Base-by-base conservation (phyloP, 805 yeast genomes). In the Teunomyces funiuensis region DNA sequence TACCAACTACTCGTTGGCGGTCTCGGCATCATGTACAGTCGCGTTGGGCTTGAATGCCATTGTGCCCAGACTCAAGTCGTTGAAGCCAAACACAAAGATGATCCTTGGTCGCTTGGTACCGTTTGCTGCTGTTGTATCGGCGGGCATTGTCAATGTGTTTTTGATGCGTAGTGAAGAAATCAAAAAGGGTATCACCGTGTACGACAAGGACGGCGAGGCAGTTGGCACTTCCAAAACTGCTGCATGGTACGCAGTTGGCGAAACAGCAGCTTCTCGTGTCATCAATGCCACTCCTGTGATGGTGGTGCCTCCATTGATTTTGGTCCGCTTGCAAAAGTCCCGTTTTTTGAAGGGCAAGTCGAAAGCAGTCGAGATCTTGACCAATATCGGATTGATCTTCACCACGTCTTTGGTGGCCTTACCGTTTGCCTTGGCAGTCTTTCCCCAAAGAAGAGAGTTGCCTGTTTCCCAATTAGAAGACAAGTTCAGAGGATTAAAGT, bases 61-160 rank as follows among this genome's bases (percentile, higher is more conserved):
- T 22, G 97, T 93, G n/a, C 98, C 98, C 14, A 77, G 84, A 49
- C 70, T 93, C 55, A 85, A 77, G 52, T 71, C 74, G 25, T 58
- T 93, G n/a, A 62, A 77, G n/a, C 82, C 95, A 2, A 70, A 71
- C 44, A 80, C 97, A 2, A 81, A 73, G 57, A 66, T 83, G 52
- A 73, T 90, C 22, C 65, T 93, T 42, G 83, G 90, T 30, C 82
- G 99, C 51, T 73, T 93, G 43, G 96, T 93, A 9, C 99, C 99
- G 5, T 93, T 93, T 69, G 98, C 98, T 0, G 99, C 99, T 1
- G 99, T 93, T 26, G 97, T 90, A 1, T 82, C 93, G 39, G 99
- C 99, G 1, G 98, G 99, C 59, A 74, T 93, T 25, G 95, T 89
- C 28, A 93, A 93, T 53, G 97, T 93, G n/a, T 88, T 88, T 56